phyloP scores from a whole-genome alignment of 2,329 filamentous ascomycete genomes.

The Pseudogymnoascus sp. region DNA sequence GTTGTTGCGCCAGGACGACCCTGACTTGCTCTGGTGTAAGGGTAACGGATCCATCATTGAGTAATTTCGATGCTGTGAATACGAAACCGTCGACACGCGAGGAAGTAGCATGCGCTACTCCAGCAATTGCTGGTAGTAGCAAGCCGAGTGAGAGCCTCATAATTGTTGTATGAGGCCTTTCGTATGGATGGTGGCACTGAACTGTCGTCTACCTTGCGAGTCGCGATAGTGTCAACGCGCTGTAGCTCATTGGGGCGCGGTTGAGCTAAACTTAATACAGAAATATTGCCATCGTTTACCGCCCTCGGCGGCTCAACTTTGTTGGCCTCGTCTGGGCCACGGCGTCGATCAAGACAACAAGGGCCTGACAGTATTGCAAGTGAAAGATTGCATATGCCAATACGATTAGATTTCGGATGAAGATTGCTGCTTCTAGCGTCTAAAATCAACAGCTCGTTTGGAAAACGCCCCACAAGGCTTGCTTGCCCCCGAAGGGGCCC shows the following conservation, averaged over 20 bases:
- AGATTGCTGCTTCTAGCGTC: not conserved
- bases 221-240: conserved; percentile 4
- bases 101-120: conserved; percentile 30
- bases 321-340: conserved; percentile 1
- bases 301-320: conserved; percentile 3
- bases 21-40: conserved; percentile 38
- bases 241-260: conserved; percentile 5
- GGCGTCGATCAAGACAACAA: not conserved
- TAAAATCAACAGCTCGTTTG: not conserved
- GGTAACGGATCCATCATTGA: conserved; percentile 33
- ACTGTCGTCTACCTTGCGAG: conserved; percentile 11
- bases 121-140: conserved; percentile 31
- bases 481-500: not conserved
- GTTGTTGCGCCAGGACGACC: conserved; percentile 50
- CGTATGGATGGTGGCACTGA: conserved; percentile 2
- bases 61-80: conserved; percentile 32
- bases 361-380: not conserved
- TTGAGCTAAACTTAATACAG: not conserved
- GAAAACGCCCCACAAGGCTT: not conserved
- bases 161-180: conserved; percentile 18
- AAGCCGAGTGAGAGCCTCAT: conserved; percentile 36
- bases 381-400: not conserved
- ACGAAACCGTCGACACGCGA: conserved; percentile 46
- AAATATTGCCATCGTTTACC: not conserved
- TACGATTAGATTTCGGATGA: not conserved